A percentile compares a stretch with the other conserved stretches of the same genome.
Evolutionary conservation across 176 grass and related monocot genomes (phyloP).

Genomic region (Juncus inflexus): DNA sequence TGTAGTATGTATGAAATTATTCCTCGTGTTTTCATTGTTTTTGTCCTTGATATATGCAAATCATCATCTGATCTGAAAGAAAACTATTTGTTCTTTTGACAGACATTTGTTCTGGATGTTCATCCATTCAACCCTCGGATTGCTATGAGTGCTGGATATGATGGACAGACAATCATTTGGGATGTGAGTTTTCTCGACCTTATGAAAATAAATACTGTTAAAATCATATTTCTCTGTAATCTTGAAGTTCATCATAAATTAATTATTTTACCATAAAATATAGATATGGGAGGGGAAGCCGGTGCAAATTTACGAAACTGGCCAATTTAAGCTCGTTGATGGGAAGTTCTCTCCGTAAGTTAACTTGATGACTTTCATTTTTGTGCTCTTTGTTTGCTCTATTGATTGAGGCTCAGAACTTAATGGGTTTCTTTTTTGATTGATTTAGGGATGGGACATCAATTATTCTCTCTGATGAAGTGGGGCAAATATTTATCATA

Average conservation of each 20-base stretch:
- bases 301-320: constrained; percentile 88
- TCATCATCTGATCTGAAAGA: too few species aligned
- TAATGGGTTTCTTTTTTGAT: constrained; percentile 1
- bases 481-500: constrained; percentile 97
- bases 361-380: constrained; percentile 22
- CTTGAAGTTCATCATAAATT: neutral
- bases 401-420: neutral
- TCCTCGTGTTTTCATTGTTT: neutral
- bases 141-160: constrained; percentile 99
- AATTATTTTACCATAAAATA: neutral
- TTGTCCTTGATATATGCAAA: neutral
- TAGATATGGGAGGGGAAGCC: constrained; percentile 99
- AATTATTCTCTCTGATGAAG: constrained; percentile 91
- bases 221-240: too few species aligned
- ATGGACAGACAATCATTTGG: constrained; percentile 98
- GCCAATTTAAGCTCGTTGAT: constrained; percentile 94
- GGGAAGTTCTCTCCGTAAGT: constrained; percentile 99
- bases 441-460: constrained; percentile 81
- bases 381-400: constrained; percentile 1
- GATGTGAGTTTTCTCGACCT: constrained; percentile 63
- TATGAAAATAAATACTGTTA: too few species aligned
- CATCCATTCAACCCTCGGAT: constrained; percentile 99
- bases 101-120: constrained; percentile 99
- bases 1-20: neutral
- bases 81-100: constrained; percentile 18